These are phyloP conservation scores for Mycena galopus DNA, from an alignment of 768 basidiomycete genomes.

Conservation along the genomic window DNA sequence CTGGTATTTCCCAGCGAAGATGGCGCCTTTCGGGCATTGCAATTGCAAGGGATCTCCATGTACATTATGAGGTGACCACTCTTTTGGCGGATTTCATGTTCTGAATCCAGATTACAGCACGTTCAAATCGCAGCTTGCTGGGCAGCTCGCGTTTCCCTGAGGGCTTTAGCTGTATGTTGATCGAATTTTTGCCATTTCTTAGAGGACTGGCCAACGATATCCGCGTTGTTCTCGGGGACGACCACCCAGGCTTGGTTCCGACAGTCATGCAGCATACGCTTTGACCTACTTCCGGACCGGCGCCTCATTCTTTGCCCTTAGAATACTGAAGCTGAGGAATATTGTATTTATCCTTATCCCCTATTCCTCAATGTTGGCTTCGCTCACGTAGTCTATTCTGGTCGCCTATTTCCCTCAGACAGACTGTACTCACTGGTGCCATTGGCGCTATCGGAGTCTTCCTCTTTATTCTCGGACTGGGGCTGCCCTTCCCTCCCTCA, in stretches of 20 bases:
- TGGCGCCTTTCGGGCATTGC: conserved; percentile 35
- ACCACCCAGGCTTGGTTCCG: too few relatives aligned
- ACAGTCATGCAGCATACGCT: too few relatives aligned
- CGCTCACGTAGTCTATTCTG: conserved; percentile 17
- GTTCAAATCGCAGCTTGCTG: conserved; percentile 7
- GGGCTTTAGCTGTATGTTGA: too few relatives aligned
- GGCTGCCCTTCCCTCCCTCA: conserved; percentile 17
- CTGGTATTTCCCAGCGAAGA: conserved; percentile 38
- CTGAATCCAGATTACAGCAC: conserved; percentile 11
- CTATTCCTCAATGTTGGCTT: background rate
- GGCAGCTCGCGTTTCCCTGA: too few relatives aligned
- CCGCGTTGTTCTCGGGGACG: too few relatives aligned
- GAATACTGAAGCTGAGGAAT: too few relatives aligned
- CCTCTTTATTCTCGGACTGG: conserved; percentile 39
- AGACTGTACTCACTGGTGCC: conserved; percentile 41
- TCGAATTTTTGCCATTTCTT: too few relatives aligned
- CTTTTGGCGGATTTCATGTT: background rate
- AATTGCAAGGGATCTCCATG: conserved; percentile 43
- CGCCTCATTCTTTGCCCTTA: too few relatives aligned
- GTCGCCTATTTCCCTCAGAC: conserved; percentile 44
- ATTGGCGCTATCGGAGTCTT: conserved; percentile 42
- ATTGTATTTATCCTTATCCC: too few relatives aligned
- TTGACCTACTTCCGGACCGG: too few relatives aligned
- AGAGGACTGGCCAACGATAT: too few relatives aligned
- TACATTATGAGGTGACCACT: conserved; percentile 39